Evolutionary conservation across 371 early-diverging fungal species (phyloP).

Genomic region (Zychaea mexicana): DNA sequence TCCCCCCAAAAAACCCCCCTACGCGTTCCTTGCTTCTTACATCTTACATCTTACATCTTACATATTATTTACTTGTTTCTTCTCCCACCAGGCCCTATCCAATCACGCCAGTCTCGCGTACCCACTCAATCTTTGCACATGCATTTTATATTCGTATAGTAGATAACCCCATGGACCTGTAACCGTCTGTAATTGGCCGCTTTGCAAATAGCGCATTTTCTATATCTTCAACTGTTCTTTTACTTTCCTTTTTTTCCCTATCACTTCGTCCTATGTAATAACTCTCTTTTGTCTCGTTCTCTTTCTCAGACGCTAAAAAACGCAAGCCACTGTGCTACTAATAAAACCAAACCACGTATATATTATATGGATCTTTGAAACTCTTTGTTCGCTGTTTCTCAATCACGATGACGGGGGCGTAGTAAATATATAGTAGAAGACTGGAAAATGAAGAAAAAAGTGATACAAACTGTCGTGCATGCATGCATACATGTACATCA

Average conservation of each 20-base stretch:
- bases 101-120: background rate
- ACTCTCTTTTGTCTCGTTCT: background rate
- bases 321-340: no score
- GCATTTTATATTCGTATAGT: background rate
- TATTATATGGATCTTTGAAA: no score
- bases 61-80: background rate
- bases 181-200: background rate
- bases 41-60: no score
- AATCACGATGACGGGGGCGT: no score
- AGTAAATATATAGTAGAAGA: no score
- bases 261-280: slow-evolving; percentile 2
- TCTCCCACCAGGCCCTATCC: no score
- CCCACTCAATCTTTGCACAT: background rate
- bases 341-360: no score
- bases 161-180: background rate
- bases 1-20: no score
- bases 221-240: background rate
- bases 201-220: background rate
- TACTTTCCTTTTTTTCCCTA: background rate
- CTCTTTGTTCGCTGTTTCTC: no score
- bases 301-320: background rate
- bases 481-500: background rate
- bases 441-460: no score
- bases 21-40: no score
- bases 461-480: background rate